A percentile compares a stretch with the other conserved stretches of the same genome.
Evolutionary conservation across 2,329 filamentous ascomycete genomes (phyloP).

Genomic region (Phaeosphaeriaceae sp.): DNA sequence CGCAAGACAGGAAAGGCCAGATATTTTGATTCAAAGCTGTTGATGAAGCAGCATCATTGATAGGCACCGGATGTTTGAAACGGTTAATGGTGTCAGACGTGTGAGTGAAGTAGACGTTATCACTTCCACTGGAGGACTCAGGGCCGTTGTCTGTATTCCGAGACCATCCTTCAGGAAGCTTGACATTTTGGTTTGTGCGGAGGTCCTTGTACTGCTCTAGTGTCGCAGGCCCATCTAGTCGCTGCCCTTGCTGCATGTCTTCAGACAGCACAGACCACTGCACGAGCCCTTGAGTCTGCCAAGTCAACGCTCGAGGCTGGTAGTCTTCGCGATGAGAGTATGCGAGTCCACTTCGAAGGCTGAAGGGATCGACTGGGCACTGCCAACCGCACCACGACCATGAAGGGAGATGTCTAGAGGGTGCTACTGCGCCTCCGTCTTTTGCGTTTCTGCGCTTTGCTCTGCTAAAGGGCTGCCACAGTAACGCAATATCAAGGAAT

Average conservation of each 20-base stretch:
- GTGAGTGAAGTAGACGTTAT: constrained; percentile 6
- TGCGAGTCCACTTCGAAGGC: constrained; percentile 3
- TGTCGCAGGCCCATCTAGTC: neutral
- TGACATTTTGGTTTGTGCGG: constrained; percentile 1
- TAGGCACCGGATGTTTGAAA: constrained; percentile 8
- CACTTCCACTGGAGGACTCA: neutral
- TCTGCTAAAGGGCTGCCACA: constrained; percentile 12
- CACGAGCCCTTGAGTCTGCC: constrained; percentile 3
- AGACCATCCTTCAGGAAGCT: constrained; percentile 9
- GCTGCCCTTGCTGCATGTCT: constrained; percentile 4
- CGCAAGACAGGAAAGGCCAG: constrained; percentile 9
- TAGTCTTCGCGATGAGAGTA: constrained; percentile 1
- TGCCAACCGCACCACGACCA: constrained; percentile 18
- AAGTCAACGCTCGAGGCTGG: neutral
- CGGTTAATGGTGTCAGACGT: constrained; percentile 4
- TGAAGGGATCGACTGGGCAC: constrained; percentile 10
- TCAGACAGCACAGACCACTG: constrained; percentile 8
- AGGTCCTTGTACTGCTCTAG: constrained; percentile 1
- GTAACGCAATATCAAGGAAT: constrained; percentile 9
- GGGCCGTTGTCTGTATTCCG: neutral
- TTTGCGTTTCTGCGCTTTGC: constrained; percentile 6
- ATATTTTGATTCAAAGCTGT: neutral
- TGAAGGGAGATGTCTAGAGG: constrained; percentile 2
- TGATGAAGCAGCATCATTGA: neutral
- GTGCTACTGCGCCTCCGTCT: neutral